Evolutionary conservation across 202 grass and related monocot species (phyloP).

Genomic region (Panicum hallii): DNA sequence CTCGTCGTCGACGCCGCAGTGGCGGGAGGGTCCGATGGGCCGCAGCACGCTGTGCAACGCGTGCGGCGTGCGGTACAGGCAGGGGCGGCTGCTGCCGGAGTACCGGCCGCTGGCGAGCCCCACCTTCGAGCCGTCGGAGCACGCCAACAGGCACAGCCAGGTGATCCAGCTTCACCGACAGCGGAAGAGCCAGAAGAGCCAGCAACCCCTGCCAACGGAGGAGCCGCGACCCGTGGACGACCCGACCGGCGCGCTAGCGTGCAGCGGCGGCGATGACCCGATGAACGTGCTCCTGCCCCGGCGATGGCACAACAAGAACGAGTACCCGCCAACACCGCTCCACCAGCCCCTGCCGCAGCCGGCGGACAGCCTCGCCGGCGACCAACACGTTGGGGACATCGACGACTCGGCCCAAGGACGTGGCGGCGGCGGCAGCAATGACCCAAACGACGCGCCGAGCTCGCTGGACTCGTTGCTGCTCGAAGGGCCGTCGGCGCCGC

Average conservation of each 20-base stretch:
- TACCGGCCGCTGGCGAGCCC: slow-evolving; percentile 83
- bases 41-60: slow-evolving; percentile 88
- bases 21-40: slow-evolving; percentile 80
- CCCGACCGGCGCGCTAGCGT: background rate
- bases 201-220: background rate
- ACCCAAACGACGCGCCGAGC: background rate
- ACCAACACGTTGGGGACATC: background rate
- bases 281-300: background rate
- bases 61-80: slow-evolving; percentile 74
- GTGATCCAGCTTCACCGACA: slow-evolving; percentile 65
- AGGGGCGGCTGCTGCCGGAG: slow-evolving; percentile 81
- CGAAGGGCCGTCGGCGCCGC: slow-evolving; percentile 49
- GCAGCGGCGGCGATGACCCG: background rate
- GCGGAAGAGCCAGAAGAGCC: slow-evolving; percentile 26
- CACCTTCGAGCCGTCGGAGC: slow-evolving; percentile 63
- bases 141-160: slow-evolving; percentile 71
- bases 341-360: background rate
- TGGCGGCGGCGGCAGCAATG: background rate
- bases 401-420: background rate
- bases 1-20: slow-evolving; percentile 76
- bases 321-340: background rate
- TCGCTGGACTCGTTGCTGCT: slow-evolving; percentile 50
- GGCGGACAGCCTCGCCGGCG: background rate
- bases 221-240: background rate
- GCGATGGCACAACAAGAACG: background rate